These are phyloP conservation scores for Tulasnella sp. DNA, from an alignment of 768 basidiomycete genomes.

Conservation along the genomic window DNA sequence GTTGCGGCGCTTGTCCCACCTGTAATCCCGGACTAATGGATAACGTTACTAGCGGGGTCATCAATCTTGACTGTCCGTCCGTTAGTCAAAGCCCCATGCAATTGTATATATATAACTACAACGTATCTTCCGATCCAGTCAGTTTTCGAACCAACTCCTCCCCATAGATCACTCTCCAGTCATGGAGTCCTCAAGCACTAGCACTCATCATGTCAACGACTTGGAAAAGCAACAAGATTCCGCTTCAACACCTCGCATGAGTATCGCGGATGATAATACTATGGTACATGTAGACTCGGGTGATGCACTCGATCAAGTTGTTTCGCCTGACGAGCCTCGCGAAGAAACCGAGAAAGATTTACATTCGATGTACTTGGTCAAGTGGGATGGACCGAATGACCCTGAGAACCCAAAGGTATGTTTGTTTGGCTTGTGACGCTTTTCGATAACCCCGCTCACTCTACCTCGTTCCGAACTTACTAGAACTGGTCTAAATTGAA, in stretches of 20 bases:
- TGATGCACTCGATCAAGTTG: neutral
- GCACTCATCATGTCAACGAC: too few relatives aligned
- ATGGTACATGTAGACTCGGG: too few relatives aligned
- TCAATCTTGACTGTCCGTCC: too few relatives aligned
- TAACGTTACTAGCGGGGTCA: too few relatives aligned
- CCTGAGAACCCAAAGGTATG: constrained; percentile 17
- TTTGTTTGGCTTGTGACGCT: constrained; percentile 25
- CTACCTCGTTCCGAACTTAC: neutral
- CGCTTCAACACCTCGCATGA: neutral
- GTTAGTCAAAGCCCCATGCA: too few relatives aligned
- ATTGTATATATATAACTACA: too few relatives aligned
- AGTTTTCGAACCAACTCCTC: too few relatives aligned
- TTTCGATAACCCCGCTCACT: constrained; percentile 25
- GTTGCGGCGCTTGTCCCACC: too few relatives aligned
- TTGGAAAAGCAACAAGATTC: neutral
- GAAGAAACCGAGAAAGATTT: neutral
- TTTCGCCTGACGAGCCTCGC: constrained; percentile 10
- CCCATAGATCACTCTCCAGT: too few relatives aligned
- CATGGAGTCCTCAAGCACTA: too few relatives aligned
- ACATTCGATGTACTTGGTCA: constrained; percentile 10
- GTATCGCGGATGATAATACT: constrained; percentile 7
- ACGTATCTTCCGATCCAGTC: too few relatives aligned
- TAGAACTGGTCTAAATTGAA: constrained; percentile 13
- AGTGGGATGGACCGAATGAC: constrained; percentile 17
- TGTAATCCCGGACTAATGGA: too few relatives aligned